Conservation (phyloP, 805 yeast genomes). For the Teunomyces cretensis region DNA sequence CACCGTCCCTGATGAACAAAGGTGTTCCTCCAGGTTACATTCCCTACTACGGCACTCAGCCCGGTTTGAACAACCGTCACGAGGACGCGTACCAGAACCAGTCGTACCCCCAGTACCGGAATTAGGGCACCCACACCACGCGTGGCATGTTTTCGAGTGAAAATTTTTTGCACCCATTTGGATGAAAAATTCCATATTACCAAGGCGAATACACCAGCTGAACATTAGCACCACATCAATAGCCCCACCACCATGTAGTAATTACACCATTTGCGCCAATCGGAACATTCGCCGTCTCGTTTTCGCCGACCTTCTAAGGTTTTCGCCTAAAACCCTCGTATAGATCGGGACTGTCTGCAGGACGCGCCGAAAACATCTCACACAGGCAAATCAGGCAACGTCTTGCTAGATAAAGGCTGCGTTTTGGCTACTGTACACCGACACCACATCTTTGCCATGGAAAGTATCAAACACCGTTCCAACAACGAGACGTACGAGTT, state of each 20-base stretch:
- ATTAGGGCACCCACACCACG: background rate
- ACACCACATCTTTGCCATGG: constrained; percentile 12
- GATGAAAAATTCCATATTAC: too few species aligned
- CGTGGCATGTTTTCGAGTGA: background rate
- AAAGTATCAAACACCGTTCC: constrained; percentile 26
- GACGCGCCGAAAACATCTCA: too few species aligned
- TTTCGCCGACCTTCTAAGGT: too few species aligned
- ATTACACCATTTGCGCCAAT: background rate
- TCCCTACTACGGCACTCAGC: constrained; percentile 1
- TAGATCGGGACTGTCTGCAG: background rate
- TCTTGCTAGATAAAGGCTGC: background rate
- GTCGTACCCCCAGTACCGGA: background rate
- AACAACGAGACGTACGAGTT: constrained; percentile 29
- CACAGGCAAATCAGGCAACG: constrained; percentile 2
- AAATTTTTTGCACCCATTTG: constrained; percentile 1
- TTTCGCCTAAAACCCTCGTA: background rate
- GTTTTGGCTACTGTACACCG: background rate
- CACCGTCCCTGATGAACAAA: background rate
- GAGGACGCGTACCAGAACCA: background rate
- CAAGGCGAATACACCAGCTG: background rate
- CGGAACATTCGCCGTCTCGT: too few species aligned
- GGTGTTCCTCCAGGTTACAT: background rate
- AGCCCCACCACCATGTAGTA: background rate
- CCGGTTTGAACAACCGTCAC: background rate
- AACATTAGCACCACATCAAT: too few species aligned